A percentile compares a stretch with the other conserved stretches of the same genome.
These are phyloP conservation scores for Bothriochloa decipiens DNA, from an alignment of 176 grass and related monocot species.

Conservation along the genomic window DNA sequence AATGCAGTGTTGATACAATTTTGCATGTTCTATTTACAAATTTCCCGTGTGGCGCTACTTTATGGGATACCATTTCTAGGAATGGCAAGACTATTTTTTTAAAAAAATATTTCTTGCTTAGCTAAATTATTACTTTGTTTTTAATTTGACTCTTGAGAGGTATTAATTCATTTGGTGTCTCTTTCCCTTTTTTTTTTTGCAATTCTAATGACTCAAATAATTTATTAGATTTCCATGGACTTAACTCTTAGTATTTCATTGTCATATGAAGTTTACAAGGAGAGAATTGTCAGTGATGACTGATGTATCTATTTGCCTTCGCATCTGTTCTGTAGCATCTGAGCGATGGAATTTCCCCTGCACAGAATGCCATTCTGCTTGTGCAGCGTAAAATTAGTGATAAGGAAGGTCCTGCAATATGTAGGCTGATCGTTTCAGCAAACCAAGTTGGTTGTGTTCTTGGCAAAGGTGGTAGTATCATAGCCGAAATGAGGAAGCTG, in stretches of 20 bases:
- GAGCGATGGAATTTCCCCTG: conserved; percentile 77
- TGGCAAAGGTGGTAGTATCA: conserved; percentile 86
- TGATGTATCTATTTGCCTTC: conserved; percentile 38
- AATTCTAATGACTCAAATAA: conserved; percentile 5
- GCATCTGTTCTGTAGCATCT: conserved; percentile 61
- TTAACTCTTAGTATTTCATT: conserved; percentile 10
- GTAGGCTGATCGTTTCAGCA: conserved; percentile 69
- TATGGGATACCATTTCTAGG: conserved; percentile 6
- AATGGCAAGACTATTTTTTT: not conserved
- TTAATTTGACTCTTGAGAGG: conserved; percentile 20
- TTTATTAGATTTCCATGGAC: conserved; percentile 7
- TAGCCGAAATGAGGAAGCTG: conserved; percentile 95
- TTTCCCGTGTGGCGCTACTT: conserved; percentile 8
- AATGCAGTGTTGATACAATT: conserved; percentile 16
- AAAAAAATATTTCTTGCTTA: conserved; percentile 18
- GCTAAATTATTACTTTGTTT: conserved; percentile 9
- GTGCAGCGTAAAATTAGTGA: conserved; percentile 76
- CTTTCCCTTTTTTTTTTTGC: not conserved
- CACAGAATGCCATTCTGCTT: conserved; percentile 85
- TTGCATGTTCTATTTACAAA: conserved; percentile 3
- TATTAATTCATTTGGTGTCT: conserved; percentile 14
- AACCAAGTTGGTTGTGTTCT: conserved; percentile 92
- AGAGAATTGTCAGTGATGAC: conserved; percentile 29
- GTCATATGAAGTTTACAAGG: conserved; percentile 12
- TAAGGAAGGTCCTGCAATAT: conserved; percentile 53